These are phyloP conservation scores for Claviceps pazoutovae DNA, from an alignment of 2,329 filamentous ascomycete genomes.

Conservation along the genomic window DNA sequence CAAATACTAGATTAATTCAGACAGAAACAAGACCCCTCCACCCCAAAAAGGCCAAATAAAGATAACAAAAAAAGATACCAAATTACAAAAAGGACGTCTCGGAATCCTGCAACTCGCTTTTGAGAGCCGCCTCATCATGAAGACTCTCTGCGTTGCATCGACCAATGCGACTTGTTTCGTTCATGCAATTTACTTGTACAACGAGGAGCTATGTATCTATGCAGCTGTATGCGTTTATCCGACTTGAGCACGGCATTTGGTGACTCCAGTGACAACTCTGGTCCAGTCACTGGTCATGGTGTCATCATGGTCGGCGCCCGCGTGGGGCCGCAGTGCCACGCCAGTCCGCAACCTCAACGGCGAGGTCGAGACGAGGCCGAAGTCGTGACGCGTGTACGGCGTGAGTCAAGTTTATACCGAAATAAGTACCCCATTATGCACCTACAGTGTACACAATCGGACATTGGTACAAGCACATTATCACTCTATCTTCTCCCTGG, in stretches of 20 bases:
- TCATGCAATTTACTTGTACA: not conserved
- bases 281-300: not conserved
- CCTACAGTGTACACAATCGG: too few relatives aligned
- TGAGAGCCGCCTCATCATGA: not conserved
- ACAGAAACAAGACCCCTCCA: not conserved
- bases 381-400: not conserved
- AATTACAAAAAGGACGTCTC: not conserved
- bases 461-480: too few relatives aligned
- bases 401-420: not conserved
- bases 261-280: not conserved
- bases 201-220: not conserved
- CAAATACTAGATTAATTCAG: not conserved
- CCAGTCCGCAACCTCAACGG: not conserved
- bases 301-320: not conserved
- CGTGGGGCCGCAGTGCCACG: not conserved
- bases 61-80: not conserved
- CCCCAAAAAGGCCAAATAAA: not conserved
- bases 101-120: not conserved
- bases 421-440: not conserved
- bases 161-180: not conserved
- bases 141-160: not conserved
- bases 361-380: conserved; percentile 4
- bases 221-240: conserved; percentile 1
- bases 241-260: not conserved
- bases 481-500: not conserved